These are phyloP conservation scores for Musa acuminata DNA, from an alignment of 176 grass and related monocot genomes.

Conservation along the genomic window DNA sequence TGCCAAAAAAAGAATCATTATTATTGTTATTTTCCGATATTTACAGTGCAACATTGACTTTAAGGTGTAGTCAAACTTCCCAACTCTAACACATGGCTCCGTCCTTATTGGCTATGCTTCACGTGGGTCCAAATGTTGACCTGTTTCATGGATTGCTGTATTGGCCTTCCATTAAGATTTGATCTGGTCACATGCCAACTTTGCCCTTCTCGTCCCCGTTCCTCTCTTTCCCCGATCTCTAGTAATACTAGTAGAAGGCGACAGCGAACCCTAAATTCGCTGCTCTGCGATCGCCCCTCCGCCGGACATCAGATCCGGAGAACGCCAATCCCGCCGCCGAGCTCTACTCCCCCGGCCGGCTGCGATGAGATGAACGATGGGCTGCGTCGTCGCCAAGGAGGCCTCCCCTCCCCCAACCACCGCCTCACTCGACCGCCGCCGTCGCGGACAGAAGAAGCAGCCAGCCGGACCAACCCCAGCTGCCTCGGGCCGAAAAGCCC, in stretches of 20 bases:
- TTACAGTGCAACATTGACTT: no score
- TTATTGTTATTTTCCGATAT: no score
- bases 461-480: background rate
- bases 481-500: background rate
- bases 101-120: no score
- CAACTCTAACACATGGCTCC: no score
- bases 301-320: no score
- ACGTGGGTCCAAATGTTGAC: no score
- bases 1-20: no score
- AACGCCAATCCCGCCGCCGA: background rate
- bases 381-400: constrained; percentile 17
- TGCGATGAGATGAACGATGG: constrained; percentile 16
- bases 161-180: no score
- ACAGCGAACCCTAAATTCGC: background rate
- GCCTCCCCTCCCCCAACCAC: constrained; percentile 1
- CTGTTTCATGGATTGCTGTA: no score
- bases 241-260: background rate
- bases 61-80: no score
- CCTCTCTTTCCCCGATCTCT: background rate
- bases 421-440: background rate
- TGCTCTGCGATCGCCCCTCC: background rate
- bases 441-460: constrained; percentile 2
- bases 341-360: background rate
- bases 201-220: background rate
- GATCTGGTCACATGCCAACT: background rate